Evolutionary conservation across 495 filamentous ascomycete genomes (phyloP), one percentile per base, ranked within the genome.

Genomic region (Aspergillus indologenus): DNA sequence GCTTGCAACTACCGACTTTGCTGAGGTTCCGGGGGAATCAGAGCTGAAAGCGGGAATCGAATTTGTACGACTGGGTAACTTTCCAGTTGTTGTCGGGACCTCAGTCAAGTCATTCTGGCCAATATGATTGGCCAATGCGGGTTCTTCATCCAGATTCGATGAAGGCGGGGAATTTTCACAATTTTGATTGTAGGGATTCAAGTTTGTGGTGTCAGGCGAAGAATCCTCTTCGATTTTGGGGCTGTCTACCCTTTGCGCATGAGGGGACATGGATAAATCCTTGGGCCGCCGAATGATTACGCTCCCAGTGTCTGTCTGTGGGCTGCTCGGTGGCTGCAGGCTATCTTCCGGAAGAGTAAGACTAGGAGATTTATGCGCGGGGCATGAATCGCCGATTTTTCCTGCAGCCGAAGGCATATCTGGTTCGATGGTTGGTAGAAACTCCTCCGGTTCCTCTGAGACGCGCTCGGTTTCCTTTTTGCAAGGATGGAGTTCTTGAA

Each of bases 221-320:
- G 15, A 6, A 1, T 3, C 48, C 18, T 31, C 48, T 29, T 51
- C 48, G 12, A 12, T 2, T 31, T 51, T 20, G 17, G 18, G 19
- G 5, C 1, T 9, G 9, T 17, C 19, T 20, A n/a, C 24, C 12
- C 17, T 23, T 20, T 50, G 24, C n/a, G 11, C 44, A 8, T 40
- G 29, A 21, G 55, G 55, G 19, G 55, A 56, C 44, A 24, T 26
- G 8, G 20, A 18, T 22, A 26, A 26, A 21, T n/a, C 26, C 19
- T 20, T 23, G 40, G 8, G 24, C 47, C 24, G 26, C 26, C 44
- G 49, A 29, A 54, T n/a, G 42, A 59, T 47, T 11, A 52, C 43
- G n/a, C 57, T 59, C 1, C 22, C 44, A 24, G 50, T 24, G n/a
- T 59, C 57, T 19, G 50, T 21, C n/a, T 43, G 23, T 14, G 55